Percentiles rank a stretch among this genome's conserved stretches.
phyloP scores from a whole-genome alignment of 805 yeast species.

The Wickerhamiella nectarea region DNA sequence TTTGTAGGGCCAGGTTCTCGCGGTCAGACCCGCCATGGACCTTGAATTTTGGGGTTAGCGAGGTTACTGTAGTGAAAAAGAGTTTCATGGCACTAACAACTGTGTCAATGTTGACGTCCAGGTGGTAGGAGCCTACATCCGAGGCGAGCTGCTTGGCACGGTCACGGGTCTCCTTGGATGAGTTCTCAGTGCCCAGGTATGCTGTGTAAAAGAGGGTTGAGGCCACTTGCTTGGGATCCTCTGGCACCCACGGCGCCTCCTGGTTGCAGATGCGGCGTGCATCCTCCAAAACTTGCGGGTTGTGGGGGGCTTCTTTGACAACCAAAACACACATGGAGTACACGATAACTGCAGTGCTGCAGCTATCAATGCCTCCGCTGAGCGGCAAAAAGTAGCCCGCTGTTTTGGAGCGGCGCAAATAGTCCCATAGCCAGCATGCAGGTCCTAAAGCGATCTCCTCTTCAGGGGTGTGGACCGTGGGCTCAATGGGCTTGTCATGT shows the following conservation, averaged over 20 bases:
- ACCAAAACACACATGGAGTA: slow-evolving; percentile 89
- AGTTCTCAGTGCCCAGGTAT: slow-evolving; percentile 92
- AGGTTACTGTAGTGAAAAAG: slow-evolving; percentile 80
- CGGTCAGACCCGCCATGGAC: slow-evolving; percentile 86
- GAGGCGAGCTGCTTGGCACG: slow-evolving; percentile 68
- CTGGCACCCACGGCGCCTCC: slow-evolving; percentile 48
- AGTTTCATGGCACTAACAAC: slow-evolving; percentile 60
- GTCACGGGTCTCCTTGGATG: slow-evolving; percentile 70
- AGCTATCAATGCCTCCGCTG: slow-evolving; percentile 95
- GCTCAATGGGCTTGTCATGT: background rate
- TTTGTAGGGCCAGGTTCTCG: slow-evolving; percentile 89
- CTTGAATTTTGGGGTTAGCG: slow-evolving; percentile 75
- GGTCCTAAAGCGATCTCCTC: slow-evolving; percentile 98
- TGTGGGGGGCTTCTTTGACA: slow-evolving; percentile 51
- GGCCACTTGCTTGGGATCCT: slow-evolving; percentile 63
- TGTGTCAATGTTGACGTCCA: slow-evolving; percentile 82
- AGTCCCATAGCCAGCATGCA: slow-evolving; percentile 99
- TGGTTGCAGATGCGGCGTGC: slow-evolving; percentile 53
- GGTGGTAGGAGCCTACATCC: slow-evolving; percentile 76
- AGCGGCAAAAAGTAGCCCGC: slow-evolving; percentile 88
- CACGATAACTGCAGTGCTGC: slow-evolving; percentile 92
- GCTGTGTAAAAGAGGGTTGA: slow-evolving; percentile 69
- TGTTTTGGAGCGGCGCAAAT: slow-evolving; percentile 75
- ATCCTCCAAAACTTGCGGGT: slow-evolving; percentile 64
- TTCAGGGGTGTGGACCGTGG: slow-evolving; percentile 59